A percentile compares a stretch with the other conserved stretches of the same genome.
phyloP scores from a whole-genome alignment of 2,329 filamentous ascomycete species.

The Colletotrichum eleusines region DNA sequence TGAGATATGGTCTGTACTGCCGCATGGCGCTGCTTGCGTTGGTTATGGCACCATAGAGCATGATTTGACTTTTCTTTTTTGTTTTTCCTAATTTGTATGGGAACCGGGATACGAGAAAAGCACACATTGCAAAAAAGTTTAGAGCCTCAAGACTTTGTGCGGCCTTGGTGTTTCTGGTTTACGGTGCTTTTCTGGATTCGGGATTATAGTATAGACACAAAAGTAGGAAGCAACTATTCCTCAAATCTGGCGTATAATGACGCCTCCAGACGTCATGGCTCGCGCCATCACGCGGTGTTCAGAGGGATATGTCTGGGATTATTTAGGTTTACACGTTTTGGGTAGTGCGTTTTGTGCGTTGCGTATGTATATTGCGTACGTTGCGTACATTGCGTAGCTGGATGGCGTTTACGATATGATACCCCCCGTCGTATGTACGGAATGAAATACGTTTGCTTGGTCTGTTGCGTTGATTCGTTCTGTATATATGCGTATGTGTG shows the following conservation, averaged over 20 bases:
- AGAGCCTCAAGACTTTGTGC: conserved; percentile 17
- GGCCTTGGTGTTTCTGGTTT: conserved; percentile 31
- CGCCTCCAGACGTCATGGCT: conserved; percentile 36
- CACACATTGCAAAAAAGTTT: conserved; percentile 34
- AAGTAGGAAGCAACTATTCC: conserved; percentile 41
- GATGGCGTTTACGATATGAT: conserved; percentile 39
- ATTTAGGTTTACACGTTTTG: conserved; percentile 29
- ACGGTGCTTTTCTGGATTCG: conserved; percentile 16
- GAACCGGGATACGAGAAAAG: conserved; percentile 26
- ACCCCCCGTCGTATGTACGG: conserved; percentile 36
- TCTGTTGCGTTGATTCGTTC: conserved; percentile 44
- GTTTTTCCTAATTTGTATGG: conserved; percentile 22
- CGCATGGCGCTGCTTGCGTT: conserved; percentile 97
- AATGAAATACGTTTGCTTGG: conserved; percentile 43
- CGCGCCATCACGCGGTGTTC: conserved; percentile 29
- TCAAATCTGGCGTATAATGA: conserved; percentile 33
- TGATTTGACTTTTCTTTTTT: conserved; percentile 37
- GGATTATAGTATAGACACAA: conserved; percentile 33
- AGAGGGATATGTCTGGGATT: conserved; percentile 23
- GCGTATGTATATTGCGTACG: conserved; percentile 35
- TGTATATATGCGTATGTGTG: conserved; percentile 43
- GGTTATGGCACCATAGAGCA: conserved; percentile 71
- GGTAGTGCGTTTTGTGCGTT: conserved; percentile 35
- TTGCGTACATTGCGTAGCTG: conserved; percentile 33
- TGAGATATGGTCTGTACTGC: conserved; percentile 97